Evolutionary conservation across 2,329 filamentous ascomycete species (phyloP), one percentile per base, ranked within the genome.

Genomic region (Scolecobasidium constrictum): DNA sequence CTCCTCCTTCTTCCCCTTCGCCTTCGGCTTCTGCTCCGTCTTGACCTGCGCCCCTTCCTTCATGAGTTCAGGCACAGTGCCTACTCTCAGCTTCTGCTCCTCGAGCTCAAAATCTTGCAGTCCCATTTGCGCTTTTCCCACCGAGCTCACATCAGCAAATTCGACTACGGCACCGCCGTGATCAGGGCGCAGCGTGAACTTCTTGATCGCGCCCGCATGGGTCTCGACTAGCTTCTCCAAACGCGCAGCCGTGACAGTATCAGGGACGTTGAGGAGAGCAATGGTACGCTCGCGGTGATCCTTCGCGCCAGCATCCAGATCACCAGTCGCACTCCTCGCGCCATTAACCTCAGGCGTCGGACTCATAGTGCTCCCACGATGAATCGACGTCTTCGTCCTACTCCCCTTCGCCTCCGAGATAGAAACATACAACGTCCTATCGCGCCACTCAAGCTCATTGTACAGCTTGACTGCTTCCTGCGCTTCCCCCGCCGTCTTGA

Each of bases 181-280:
- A 46, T 86, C 77, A 1, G 87, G 86, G 36, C 86, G 79, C 9
- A 95, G 70, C 11, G 83, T 71, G 3, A 96, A 71, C 59, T 88
- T 90, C 49, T 80, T 70, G 18, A 95, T 70, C 1, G 71, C 61
- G 1, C 86, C 87, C 35, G 80, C 72, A n/a, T 31, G n/a, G 2
- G 77, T 72, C 51, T 86, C 81, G 6, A 83, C 78, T 3, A 93
- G 66, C 0, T 78, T 72, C 35, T 77, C 77, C 43, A 98, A 77
- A 21, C 88, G 85, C 1, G 83, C 78, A 54, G 94, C 86, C 50
- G 93, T 95, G 53, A 96, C 77, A 0, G 88, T 96, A 55, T 96
- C 92, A 1, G 92, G 86, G 1, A 98, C 68, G 48, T 88, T 83
- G 63, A 95, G 76, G 20, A 98, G 67, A 7, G 81, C 82, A 39